Base-by-base conservation (phyloP, 208 protist species). In the Acanthamoeba culbertsoni region DNA sequence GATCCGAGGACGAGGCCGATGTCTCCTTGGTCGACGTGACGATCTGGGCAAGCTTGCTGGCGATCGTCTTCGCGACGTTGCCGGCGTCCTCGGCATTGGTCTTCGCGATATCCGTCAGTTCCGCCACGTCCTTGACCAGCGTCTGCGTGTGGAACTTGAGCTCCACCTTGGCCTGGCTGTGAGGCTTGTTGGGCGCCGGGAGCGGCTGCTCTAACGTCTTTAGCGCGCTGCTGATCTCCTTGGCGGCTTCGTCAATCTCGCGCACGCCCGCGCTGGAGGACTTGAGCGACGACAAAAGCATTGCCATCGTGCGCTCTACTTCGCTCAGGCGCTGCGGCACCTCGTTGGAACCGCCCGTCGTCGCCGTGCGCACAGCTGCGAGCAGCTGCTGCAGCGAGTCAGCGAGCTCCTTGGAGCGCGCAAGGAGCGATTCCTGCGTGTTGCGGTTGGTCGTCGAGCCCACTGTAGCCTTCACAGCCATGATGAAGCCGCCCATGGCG, bases 91-190 rank as follows among this genome's bases (percentile, higher is more conserved):
- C 86, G 20, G 48, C 65, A n/a, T 92, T 92, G 40, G 43, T 51
- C 86, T 77, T 92, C 40, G 86, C 55, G 31, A 51, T 40, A 37
- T 23, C 77, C 35, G 77, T 46, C 18, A 92, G 62, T 33, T 92
- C 63, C 33, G 86, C 28, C 10, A 92, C 40, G 31, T 79, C 63
- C 48, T 92, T 92, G 86, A 92, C 40, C 40, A 92, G 86, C 45
- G 73, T 62, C 65, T 92, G 86, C 42, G 62, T 79, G 28, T 92
- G 86, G 45, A 92, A 59, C 40, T 92, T 92, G 65, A 92, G 62
- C 46, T 92, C 86, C n/a, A 77, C 65, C 86, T 92, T 92, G 86
- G 45, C 40, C 62, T 92, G 59, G 8, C 42, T 75, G 86, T 92
- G 77, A 6, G 86, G 20, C 86, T 92, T 92, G 51, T 28, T 35